Percentiles rank a stretch among this genome's conserved stretches.
Conservation (phyloP, 805 yeast genomes). For the Cyberlindnera subsufficiens region DNA sequence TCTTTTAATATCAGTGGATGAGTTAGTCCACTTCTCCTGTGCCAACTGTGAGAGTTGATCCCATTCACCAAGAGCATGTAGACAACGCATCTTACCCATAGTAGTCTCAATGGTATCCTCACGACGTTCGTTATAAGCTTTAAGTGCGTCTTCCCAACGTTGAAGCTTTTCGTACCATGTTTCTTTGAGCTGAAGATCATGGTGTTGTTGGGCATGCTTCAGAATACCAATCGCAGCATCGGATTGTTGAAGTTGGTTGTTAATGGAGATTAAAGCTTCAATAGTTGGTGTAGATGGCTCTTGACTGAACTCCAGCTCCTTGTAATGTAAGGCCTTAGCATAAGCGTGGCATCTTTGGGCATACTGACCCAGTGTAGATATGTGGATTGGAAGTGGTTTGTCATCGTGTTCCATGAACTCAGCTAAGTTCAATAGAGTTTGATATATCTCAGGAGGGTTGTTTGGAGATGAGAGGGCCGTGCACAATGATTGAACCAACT, state of each 20-base stretch:
- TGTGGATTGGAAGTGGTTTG: slow-evolving; percentile 85
- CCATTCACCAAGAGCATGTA: slow-evolving; percentile 99
- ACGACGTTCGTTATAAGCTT: slow-evolving; percentile 81
- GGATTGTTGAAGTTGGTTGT: slow-evolving; percentile 90
- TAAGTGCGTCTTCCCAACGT: slow-evolving; percentile 96
- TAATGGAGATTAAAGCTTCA: slow-evolving; percentile 86
- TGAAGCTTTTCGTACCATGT: slow-evolving; percentile 97
- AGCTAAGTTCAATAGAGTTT: slow-evolving; percentile 79
- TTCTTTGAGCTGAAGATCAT: slow-evolving; percentile 86
- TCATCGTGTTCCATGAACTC: slow-evolving; percentile 98
- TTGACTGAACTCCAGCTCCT: slow-evolving; percentile 89
- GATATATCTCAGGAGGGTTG: slow-evolving; percentile 94
- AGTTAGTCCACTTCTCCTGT: slow-evolving; percentile 73
- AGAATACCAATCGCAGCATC: slow-evolving; percentile 98
- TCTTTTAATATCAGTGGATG: slow-evolving; percentile 68
- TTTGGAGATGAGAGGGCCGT: slow-evolving; percentile 84
- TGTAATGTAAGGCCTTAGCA: slow-evolving; percentile 94
- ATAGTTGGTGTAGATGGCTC: slow-evolving; percentile 90
- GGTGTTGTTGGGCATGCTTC: slow-evolving; percentile 89
- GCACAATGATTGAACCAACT: slow-evolving; percentile 77
- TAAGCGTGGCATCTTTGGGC: slow-evolving; percentile 96
- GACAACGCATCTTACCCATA: slow-evolving; percentile 96
- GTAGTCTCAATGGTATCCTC: slow-evolving; percentile 76
- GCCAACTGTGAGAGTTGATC: slow-evolving; percentile 84
- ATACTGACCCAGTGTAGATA: slow-evolving; percentile 84